Percentiles rank a stretch among this genome's conserved stretches.
Conservation (phyloP, 257 asterid species). For the Primulina huaijiensis region DNA sequence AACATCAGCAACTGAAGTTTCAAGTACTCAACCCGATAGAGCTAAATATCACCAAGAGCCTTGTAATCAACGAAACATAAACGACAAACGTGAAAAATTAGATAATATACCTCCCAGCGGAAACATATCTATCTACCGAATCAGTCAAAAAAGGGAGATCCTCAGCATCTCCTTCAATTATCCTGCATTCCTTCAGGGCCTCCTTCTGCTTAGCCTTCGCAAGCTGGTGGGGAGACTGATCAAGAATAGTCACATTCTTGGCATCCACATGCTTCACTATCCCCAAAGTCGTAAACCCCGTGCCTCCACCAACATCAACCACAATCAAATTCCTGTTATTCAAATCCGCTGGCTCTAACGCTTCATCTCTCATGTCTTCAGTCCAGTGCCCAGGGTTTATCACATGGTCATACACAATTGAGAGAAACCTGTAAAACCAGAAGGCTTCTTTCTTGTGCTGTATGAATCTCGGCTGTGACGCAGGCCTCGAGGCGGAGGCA, state of each 20-base stretch:
- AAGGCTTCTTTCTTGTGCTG: slow-evolving; percentile 96
- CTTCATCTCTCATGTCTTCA: slow-evolving; percentile 96
- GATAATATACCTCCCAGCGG: slow-evolving; percentile 84
- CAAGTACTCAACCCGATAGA: background rate
- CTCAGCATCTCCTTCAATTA: slow-evolving; percentile 95
- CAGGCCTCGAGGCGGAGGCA: slow-evolving; percentile 70
- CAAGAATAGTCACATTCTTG: slow-evolving; percentile 93
- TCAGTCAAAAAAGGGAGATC: slow-evolving; percentile 86
- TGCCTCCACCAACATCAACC: slow-evolving; percentile 96
- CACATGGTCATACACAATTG: slow-evolving; percentile 89
- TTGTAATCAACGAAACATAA: background rate
- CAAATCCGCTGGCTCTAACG: slow-evolving; percentile 90
- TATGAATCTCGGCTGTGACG: slow-evolving; percentile 83
- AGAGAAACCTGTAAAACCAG: slow-evolving; percentile 87
- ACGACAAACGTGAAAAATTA: slow-evolving; percentile 6
- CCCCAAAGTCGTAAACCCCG: slow-evolving; percentile 92
- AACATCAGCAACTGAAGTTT: slow-evolving; percentile 7
- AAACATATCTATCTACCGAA: slow-evolving; percentile 70
- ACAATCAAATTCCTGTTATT: slow-evolving; percentile 49
- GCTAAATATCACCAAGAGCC: background rate
- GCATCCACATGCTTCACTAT: slow-evolving; percentile 85
- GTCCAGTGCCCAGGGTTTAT: slow-evolving; percentile 99
- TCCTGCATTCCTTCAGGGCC: slow-evolving; percentile 80
- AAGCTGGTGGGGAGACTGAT: slow-evolving; percentile 97
- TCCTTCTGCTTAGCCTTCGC: slow-evolving; percentile 89